Evolutionary conservation across 176 grass and related monocot species (phyloP), one percentile per base, ranked within the genome.

Genomic region (Raddia distichophylla): DNA sequence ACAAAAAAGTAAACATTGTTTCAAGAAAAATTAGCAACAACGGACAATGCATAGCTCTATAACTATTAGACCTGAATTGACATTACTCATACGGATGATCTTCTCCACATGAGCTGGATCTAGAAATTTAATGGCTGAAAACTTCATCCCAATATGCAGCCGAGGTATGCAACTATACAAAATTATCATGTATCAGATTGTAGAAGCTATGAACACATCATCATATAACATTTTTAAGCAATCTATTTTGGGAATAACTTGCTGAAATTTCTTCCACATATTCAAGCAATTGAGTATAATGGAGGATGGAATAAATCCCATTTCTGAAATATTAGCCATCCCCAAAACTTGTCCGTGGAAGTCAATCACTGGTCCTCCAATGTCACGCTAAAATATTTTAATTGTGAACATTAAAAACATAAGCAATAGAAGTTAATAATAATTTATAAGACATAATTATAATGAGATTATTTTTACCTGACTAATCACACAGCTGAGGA

Each of bases 41-140:
- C 5, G 15, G 40, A 46, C 65, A 68, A 68, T 17, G 10, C 46
- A 45, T 27, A 68, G 40, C 42, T 45, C 40, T 20, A 5, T 11
- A 68, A 68, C 65, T 68, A 68, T 68, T 18, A 68, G 65, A 46
- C 65, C 65, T 4, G 65, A 68, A 68, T 68, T 40, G 2, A 68
- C 4, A n/a, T 68, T 68, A 19, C 16, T 46, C 16, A 45, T 68
- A 19, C 64, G 13, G 1, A 40, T 40, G 64, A 66, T 66, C 35
- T 35, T 66, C 64, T 66, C 64, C 15, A 66, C 40, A 46, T 2
- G 17, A 46, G 46, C 11, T 46, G 65, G 65, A 46, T 68, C 65
- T 9, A 67, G 64, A 44, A 67, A 67, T 43, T 67, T 44, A 40
- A 67, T 67, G 34, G 64, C 14, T 67, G 64, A 67, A 67, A 67